A percentile compares a stretch with the other conserved stretches of the same genome.
Conservation (phyloP, 2,329 filamentous ascomycete species). For the Penicillium thymicola region DNA sequence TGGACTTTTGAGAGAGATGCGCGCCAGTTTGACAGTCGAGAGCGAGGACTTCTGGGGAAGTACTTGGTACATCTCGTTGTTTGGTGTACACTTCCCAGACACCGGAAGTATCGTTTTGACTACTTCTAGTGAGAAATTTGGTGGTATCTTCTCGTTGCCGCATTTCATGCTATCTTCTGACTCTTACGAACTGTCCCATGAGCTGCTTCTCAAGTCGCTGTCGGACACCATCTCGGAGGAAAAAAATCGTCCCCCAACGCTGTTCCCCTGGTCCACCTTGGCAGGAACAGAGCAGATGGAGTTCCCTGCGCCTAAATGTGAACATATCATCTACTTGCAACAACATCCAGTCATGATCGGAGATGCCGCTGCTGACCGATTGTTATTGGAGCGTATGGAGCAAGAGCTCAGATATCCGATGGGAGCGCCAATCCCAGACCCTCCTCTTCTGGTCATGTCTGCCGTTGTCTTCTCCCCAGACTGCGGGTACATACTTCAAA, state of each 20-base stretch:
- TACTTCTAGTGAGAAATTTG: slow-evolving; percentile 90
- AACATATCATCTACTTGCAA: slow-evolving; percentile 84
- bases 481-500: slow-evolving; percentile 63
- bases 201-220: slow-evolving; percentile 70
- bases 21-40: slow-evolving; percentile 67
- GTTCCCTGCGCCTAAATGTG: slow-evolving; percentile 70
- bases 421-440: slow-evolving; percentile 52
- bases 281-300: slow-evolving; percentile 49
- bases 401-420: slow-evolving; percentile 58
- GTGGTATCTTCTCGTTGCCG: slow-evolving; percentile 85
- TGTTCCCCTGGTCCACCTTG: slow-evolving; percentile 73
- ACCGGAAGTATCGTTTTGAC: slow-evolving; percentile 76
- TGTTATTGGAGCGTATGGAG: slow-evolving; percentile 53
- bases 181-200: slow-evolving; percentile 56
- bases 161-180: slow-evolving; percentile 67
- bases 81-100: slow-evolving; percentile 82
- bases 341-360: slow-evolving; percentile 42
- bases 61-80: slow-evolving; percentile 74
- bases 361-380: slow-evolving; percentile 28
- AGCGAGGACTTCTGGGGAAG: slow-evolving; percentile 67
- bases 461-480: slow-evolving; percentile 63
- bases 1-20: slow-evolving; percentile 64
- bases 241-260: slow-evolving; percentile 57
- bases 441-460: slow-evolving; percentile 56
- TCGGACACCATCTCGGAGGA: slow-evolving; percentile 60